These are phyloP conservation scores for Metschnikowia gelsemii DNA, from an alignment of 805 yeast species.

Conservation along the genomic window DNA sequence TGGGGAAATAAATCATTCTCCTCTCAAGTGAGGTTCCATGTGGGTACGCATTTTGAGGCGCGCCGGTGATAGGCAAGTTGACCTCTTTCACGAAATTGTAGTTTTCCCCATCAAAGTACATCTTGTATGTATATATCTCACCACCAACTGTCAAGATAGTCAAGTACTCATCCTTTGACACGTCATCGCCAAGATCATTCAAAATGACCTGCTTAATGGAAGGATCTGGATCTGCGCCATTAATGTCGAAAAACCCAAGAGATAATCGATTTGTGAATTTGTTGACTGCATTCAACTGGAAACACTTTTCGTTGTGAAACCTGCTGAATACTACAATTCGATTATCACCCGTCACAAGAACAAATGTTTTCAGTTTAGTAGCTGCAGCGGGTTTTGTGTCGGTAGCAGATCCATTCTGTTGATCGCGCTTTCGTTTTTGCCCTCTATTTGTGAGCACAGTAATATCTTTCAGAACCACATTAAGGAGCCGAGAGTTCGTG, in stretches of 20 bases:
- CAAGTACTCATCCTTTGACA: constrained; percentile 57
- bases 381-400: constrained; percentile 3
- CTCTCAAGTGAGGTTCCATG: constrained; percentile 70
- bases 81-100: constrained; percentile 44
- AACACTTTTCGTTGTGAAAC: constrained; percentile 53
- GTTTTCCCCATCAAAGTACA: constrained; percentile 48
- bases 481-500: constrained; percentile 49
- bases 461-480: constrained; percentile 37
- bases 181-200: constrained; percentile 62
- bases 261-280: constrained; percentile 45
- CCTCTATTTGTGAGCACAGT: constrained; percentile 29
- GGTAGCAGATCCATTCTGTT: constrained; percentile 3
- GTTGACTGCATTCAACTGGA: constrained; percentile 50
- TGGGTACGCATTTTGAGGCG: constrained; percentile 75
- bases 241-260: constrained; percentile 49
- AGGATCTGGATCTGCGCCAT: constrained; percentile 64
- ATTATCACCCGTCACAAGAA: constrained; percentile 76
- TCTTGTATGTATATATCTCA: constrained; percentile 66
- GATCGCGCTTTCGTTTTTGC: constrained; percentile 30
- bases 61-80: constrained; percentile 61
- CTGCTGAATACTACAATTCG: constrained; percentile 63
- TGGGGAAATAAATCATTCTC: constrained; percentile 56
- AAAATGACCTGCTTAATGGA: constrained; percentile 65
- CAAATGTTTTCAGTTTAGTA: constrained; percentile 45
- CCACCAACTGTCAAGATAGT: constrained; percentile 79